phyloP scores from a whole-genome alignment of 2,329 filamentous ascomycete species.

The Macrophomina tecta region DNA sequence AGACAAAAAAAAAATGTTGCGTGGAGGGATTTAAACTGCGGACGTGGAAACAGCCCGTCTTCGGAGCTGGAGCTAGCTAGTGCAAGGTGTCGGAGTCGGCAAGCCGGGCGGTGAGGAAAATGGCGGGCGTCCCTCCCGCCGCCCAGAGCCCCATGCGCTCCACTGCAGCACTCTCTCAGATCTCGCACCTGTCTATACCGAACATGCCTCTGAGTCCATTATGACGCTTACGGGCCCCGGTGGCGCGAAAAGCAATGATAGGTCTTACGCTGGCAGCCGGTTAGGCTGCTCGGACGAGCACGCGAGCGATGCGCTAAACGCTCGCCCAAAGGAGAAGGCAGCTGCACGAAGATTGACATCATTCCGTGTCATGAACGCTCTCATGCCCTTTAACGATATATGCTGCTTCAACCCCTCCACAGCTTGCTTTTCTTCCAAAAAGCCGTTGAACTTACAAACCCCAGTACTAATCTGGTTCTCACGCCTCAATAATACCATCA shows the following conservation, averaged over 20 bases:
- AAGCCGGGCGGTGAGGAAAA: slow-evolving; percentile 19
- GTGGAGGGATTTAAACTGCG: background rate
- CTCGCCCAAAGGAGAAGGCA: slow-evolving; percentile 11
- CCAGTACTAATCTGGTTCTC: background rate
- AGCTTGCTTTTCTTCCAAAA: background rate
- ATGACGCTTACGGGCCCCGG: background rate
- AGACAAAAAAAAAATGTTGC: background rate
- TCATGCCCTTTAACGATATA: background rate
- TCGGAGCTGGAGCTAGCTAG: slow-evolving; percentile 21
- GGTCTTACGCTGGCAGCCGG: background rate
- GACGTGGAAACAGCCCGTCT: slow-evolving; percentile 16
- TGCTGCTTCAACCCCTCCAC: background rate
- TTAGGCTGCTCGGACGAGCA: background rate
- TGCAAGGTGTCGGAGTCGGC: slow-evolving; percentile 21
- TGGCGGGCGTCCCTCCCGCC: background rate
- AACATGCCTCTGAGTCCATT: background rate
- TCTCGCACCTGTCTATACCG: too few relatives aligned
- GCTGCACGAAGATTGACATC: slow-evolving; percentile 16
- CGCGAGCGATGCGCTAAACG: slow-evolving; percentile 6
- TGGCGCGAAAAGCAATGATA: background rate
- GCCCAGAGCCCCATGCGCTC: background rate
- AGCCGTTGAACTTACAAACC: background rate
- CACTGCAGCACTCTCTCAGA: background rate
- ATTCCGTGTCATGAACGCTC: slow-evolving; percentile 18
- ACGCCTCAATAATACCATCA: background rate